Evolutionary conservation across 1,139 yeast genomes (phyloP).

Genomic region (Magnusiomyces suaveolens): DNA sequence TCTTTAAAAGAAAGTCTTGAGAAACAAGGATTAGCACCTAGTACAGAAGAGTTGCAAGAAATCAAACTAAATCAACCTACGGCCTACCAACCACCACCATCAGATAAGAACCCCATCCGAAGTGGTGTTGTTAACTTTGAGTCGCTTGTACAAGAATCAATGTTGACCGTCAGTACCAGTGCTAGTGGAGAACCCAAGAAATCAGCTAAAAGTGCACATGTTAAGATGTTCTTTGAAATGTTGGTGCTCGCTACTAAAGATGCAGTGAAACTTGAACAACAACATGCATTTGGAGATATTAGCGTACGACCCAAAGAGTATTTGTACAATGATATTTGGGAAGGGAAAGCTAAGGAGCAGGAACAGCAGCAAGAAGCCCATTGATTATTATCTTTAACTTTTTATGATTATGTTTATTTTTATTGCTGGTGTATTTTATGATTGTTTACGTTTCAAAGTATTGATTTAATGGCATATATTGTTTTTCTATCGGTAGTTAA

Average conservation of each 20-base stretch:
- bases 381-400: no score
- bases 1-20: conserved; percentile 8
- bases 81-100: not conserved
- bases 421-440: no score
- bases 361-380: not conserved
- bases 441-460: no score
- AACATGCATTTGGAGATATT: conserved; percentile 52
- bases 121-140: not conserved
- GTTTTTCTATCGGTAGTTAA: no score
- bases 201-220: conserved; percentile 20
- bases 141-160: not conserved
- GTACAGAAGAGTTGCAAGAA: not conserved
- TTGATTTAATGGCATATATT: no score
- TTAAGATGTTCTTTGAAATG: conserved; percentile 67
- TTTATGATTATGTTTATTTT: no score
- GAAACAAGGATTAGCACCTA: not conserved
- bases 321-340: conserved; percentile 34
- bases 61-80: not conserved
- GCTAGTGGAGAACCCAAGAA: not conserved
- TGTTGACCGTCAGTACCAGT: not conserved
- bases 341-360: not conserved
- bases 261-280: conserved; percentile 55
- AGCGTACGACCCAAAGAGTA: conserved; percentile 43
- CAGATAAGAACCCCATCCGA: conserved; percentile 2
- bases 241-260: conserved; percentile 75